Evolutionary conservation across 495 filamentous ascomycete genomes (phyloP).

Genomic region (Aspergillus sclerotiicarbonarius): DNA sequence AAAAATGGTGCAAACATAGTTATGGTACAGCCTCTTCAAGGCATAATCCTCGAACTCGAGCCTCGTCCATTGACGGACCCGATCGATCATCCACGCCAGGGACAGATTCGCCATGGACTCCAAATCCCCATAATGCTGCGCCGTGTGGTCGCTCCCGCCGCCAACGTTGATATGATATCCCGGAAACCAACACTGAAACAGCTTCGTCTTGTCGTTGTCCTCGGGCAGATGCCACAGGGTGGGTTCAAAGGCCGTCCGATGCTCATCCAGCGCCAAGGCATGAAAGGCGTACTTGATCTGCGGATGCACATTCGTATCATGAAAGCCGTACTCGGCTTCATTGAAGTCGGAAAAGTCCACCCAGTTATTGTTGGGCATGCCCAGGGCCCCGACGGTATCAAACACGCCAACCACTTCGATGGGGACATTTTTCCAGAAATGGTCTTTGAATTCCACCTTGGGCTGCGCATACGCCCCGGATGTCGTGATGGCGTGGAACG

Average conservation of each 20-base stretch:
- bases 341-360: not conserved
- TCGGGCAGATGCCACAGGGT: not conserved
- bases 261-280: not conserved
- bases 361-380: not conserved
- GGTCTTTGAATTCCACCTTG: not conserved
- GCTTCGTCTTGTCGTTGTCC: not conserved
- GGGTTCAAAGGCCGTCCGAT: not conserved
- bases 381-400: not conserved
- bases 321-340: not conserved
- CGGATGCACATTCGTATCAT: constrained; percentile 1
- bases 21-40: not conserved
- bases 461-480: not conserved
- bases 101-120: constrained; percentile 5
- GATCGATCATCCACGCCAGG: constrained; percentile 8
- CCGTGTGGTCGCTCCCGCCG: constrained; percentile 20
- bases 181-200: constrained; percentile 32
- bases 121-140: constrained; percentile 1
- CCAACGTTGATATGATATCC: constrained; percentile 50
- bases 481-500: not conserved
- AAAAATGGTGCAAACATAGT: not conserved
- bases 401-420: not conserved
- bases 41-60: not conserved
- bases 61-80: not conserved
- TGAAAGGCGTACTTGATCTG: constrained; percentile 5
- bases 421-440: not conserved